Conservation (phyloP, 2,329 filamentous ascomycete species). For the Pestalotiopsis sp. region DNA sequence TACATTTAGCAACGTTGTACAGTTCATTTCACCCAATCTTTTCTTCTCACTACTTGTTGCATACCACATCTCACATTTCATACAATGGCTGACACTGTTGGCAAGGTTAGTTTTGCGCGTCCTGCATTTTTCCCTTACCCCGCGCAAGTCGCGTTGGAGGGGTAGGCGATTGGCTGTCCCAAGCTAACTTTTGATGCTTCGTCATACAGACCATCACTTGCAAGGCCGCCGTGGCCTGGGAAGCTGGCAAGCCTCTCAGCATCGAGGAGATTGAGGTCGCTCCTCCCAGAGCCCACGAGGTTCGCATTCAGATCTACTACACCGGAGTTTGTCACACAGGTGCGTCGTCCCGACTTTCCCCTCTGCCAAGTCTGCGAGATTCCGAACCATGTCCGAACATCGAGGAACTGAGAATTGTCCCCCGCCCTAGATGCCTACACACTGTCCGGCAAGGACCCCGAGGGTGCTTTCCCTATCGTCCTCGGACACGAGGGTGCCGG, state of each 20-base stretch:
- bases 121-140: not conserved
- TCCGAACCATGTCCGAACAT: conserved; percentile 29
- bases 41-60: not conserved
- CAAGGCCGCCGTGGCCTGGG: conserved; percentile 98
- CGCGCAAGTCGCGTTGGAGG: conserved; percentile 1
- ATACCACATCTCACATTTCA: conserved; percentile 4
- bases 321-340: conserved; percentile 99
- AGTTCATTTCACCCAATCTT: conserved; percentile 4
- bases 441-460: conserved; percentile 93
- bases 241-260: conserved; percentile 84
- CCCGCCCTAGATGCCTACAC: conserved; percentile 77
- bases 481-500: conserved; percentile 91
- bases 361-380: conserved; percentile 17
- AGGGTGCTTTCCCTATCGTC: conserved; percentile 89
- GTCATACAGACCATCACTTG: conserved; percentile 80
- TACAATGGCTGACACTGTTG: conserved; percentile 52
- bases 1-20: not conserved
- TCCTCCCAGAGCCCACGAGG: conserved; percentile 88
- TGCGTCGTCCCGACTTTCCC: conserved; percentile 40
- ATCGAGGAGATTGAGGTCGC: conserved; percentile 93
- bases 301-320: conserved; percentile 95
- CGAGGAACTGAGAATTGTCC: conserved; percentile 15
- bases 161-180: conserved; percentile 6
- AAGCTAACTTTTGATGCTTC: conserved; percentile 10
- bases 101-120: conserved; percentile 46